Percentiles rank a stretch among this genome's conserved stretches.
These are phyloP conservation scores for Talaromyces marneffei DNA, from an alignment of 2,329 filamentous ascomycete genomes.

Conservation along the genomic window DNA sequence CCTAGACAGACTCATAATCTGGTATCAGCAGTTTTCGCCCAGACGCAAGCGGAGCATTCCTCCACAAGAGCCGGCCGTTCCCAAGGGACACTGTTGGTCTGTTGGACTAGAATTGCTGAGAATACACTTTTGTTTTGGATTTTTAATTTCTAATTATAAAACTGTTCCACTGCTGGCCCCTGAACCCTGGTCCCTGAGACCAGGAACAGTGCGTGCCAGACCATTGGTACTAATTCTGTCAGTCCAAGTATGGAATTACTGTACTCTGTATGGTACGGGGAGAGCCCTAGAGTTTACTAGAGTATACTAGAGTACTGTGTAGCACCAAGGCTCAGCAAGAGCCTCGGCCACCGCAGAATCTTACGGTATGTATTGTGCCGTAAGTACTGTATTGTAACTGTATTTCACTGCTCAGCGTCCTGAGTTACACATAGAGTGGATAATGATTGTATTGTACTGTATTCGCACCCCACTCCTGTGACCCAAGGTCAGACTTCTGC, in stretches of 20 bases:
- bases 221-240: not conserved
- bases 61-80: not conserved
- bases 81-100: conserved; percentile 1
- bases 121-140: not conserved
- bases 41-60: conserved; percentile 10
- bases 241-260: not conserved
- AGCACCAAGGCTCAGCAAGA: not conserved
- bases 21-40: not conserved
- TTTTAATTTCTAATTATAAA: not conserved
- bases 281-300: too few relatives aligned
- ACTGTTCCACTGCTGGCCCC: not conserved
- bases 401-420: not conserved
- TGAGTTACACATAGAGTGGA: not conserved
- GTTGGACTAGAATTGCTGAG: not conserved
- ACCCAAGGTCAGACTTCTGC: conserved; percentile 2
- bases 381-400: not conserved
- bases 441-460: not conserved
- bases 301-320: not conserved
- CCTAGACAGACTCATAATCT: not conserved
- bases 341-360: not conserved
- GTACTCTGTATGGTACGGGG: too few relatives aligned
- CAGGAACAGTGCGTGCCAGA: not conserved
- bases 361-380: not conserved
- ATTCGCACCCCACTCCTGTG: conserved; percentile 5
- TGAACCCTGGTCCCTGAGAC: not conserved